Evolutionary conservation across 2,329 filamentous ascomycete species (phyloP), one percentile per base, ranked within the genome.

Genomic region (Colletotrichum incanum): DNA sequence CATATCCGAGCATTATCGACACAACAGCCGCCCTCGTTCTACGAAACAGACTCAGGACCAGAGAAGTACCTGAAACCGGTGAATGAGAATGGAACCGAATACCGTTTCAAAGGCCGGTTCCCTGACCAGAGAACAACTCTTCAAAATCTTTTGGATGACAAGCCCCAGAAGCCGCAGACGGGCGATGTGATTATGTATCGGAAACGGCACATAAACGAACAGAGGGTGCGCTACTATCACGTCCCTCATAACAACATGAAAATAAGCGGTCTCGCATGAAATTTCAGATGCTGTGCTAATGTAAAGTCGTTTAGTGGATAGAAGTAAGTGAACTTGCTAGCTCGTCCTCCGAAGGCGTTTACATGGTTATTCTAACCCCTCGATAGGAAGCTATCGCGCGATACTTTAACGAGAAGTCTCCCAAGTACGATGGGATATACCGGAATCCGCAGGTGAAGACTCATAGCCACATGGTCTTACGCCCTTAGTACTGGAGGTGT

Each of bases 231-330:
- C 34, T 81, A 80, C n/a, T 76, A 79, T 26, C 80, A 81, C 41
- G 75, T 81, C 1, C 79, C 80, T 1, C 74, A 78, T 0, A 81
- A 81, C n/a, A 80, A 81, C 55, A 81, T 81, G 79, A 65, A 52
- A 11, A 78, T 79, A 49, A 73, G 77, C 74, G 16, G 11, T 18
- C 26, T 8, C 6, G 16, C 23, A 3, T 7, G 3, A 5, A 18
- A 1, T 18, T 1, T 11, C 5, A 5, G 43, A 49, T 67, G 11
- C 58, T 34, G 3, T 26, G 23, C 49, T 50, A 50, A 7, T 14
- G 20, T 3, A 23, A 23, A 12, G 0, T 49, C 2, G 6, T 8
- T 28, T 50, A 72, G 69, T 75, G 72, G 74, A 43, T 75, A 1
- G 74, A 75, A 61, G 74, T 73, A 64, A 18, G 56, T 61, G 41